These are phyloP conservation scores for Lachnellula subtilissima DNA, from an alignment of 2,329 filamentous ascomycete species.

Conservation along the genomic window DNA sequence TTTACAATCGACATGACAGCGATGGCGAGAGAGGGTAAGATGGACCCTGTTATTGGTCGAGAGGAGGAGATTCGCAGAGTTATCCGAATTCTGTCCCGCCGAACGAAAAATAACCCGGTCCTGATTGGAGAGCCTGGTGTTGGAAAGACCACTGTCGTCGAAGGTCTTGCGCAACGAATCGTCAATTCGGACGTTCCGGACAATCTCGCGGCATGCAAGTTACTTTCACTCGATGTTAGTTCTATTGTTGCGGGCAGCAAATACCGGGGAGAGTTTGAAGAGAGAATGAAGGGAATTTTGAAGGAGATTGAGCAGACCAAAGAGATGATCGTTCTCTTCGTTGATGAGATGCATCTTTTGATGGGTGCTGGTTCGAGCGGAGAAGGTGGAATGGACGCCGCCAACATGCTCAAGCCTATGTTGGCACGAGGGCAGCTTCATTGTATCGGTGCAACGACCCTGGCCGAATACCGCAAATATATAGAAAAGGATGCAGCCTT, in stretches of 20 bases:
- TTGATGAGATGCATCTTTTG: slow-evolving; percentile 96
- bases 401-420: slow-evolving; percentile 97
- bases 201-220: slow-evolving; percentile 86
- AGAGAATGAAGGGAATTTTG: slow-evolving; percentile 97
- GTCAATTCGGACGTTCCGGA: slow-evolving; percentile 96
- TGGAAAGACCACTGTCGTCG: slow-evolving; percentile 96
- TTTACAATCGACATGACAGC: slow-evolving; percentile 99
- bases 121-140: slow-evolving; percentile 97
- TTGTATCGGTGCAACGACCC: slow-evolving; percentile 94
- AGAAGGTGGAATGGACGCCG: slow-evolving; percentile 97
- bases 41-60: slow-evolving; percentile 93
- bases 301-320: slow-evolving; percentile 95
- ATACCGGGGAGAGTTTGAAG: slow-evolving; percentile 97
- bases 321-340: slow-evolving; percentile 96
- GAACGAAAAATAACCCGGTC: slow-evolving; percentile 98
- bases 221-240: slow-evolving; percentile 92
- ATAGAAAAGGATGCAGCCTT: slow-evolving; percentile 98
- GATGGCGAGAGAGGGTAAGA: slow-evolving; percentile 94
- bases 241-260: slow-evolving; percentile 95
- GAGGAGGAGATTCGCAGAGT: slow-evolving; percentile 94
- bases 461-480: slow-evolving; percentile 95
- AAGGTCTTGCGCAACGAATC: slow-evolving; percentile 90
- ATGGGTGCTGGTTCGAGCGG: slow-evolving; percentile 96
- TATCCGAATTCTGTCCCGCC: slow-evolving; percentile 82
- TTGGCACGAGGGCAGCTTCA: slow-evolving; percentile 92